Conservation (phyloP, 331 rosid species). For the Pyrus hybrid region DNA sequence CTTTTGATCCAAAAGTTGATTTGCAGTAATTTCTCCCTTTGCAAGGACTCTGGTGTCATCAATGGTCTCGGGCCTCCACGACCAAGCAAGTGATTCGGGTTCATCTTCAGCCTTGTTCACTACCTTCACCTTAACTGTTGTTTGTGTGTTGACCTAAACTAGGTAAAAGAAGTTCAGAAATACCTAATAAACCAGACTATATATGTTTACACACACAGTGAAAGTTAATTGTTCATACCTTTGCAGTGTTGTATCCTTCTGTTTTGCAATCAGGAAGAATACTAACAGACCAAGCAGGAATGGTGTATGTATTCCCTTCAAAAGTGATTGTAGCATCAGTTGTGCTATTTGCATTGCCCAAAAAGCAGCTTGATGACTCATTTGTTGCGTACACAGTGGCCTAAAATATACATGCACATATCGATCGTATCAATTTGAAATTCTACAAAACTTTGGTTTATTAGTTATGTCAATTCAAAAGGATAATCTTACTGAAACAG, state of each 20-base stretch:
- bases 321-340: slow-evolving; percentile 31
- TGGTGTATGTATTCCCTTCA: not conserved
- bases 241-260: slow-evolving; percentile 46
- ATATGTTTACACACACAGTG: not conserved
- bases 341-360: slow-evolving; percentile 29
- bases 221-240: slow-evolving; percentile 11
- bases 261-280: slow-evolving; percentile 40
- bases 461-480: not conserved
- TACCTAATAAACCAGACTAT: not conserved
- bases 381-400: slow-evolving; percentile 29
- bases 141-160: slow-evolving; percentile 43
- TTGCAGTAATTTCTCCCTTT: slow-evolving; percentile 3
- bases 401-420: slow-evolving; percentile 4
- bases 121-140: slow-evolving; percentile 32
- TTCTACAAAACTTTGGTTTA: not conserved
- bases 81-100: slow-evolving; percentile 29
- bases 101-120: slow-evolving; percentile 34
- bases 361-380: slow-evolving; percentile 26
- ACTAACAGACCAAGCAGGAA: slow-evolving; percentile 59
- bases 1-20: slow-evolving; percentile 36
- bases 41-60: slow-evolving; percentile 15
- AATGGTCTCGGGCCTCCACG: slow-evolving; percentile 42
- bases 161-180: not conserved
- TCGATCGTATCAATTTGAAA: not conserved
- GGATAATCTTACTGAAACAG: slow-evolving; percentile 23